Base-by-base conservation (phyloP, 2,329 filamentous ascomycete species). In the Hypoxylon sp. region DNA sequence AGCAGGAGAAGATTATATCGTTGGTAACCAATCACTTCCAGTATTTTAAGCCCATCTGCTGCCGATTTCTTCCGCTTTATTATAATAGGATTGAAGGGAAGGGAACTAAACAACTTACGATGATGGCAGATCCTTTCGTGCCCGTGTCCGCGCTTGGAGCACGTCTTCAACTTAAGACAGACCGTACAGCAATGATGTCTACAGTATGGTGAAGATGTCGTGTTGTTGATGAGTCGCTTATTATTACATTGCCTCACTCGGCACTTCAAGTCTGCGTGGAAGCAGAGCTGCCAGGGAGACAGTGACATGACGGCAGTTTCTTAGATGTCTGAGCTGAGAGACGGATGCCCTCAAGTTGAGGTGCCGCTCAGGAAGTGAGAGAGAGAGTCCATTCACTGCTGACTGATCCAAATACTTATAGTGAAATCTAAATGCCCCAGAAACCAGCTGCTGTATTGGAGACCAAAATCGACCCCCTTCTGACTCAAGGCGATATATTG, bases 261-360 rank as follows among this genome's bases (percentile, higher is more conserved):
- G 59, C 68, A 70, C 62, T 68, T 70, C 17, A 66, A 46, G 28
- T 66, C 65, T 17, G 62, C 45, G 9, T 70, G 68, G 48, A 68
- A 70, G 62, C 65, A 68, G 23, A 70, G 65, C 51, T 70, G 65
- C 68, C 68, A 70, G 21, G 68, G 65, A 5, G 65, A 68, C 14
- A 70, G 5, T 14, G 59, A 49, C 67, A 70, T 70, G 21, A 7
- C 17, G 21, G 2, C 6, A 5, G n/a, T 13, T 21, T 7, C 14
- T 28, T 11, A n/a, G 3, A n/a, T 5, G 9, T 34, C 43, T 21
- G 5, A 21, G 1, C 25, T 48, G 23, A 7, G 10, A 5, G 13
- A 13, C 17, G 17, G 19, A 9, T 43, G 17, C 38, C 17, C 38
- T 21, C 14, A 21, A 21, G 7, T 3, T 2, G 14, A 43, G 38